Evolutionary conservation across 108 stramenopile genomes (phyloP).

Genomic region (Skeletonema marinoi): DNA sequence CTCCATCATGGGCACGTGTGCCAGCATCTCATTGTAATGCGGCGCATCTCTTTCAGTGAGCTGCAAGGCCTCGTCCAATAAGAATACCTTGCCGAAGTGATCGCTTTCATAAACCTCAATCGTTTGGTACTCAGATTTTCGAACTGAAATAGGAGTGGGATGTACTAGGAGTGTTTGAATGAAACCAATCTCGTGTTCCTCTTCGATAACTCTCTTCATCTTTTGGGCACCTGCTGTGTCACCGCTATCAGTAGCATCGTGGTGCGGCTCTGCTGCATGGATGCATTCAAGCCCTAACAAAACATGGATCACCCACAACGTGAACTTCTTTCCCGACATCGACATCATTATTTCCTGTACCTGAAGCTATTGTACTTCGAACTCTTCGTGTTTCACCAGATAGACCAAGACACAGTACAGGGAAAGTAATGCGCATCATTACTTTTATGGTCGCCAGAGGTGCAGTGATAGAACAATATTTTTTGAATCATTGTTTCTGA

Average conservation of each 20-base stretch:
- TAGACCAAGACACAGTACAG: too few relatives aligned
- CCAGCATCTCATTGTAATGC: slow-evolving; percentile 90
- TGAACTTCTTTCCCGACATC: too few relatives aligned
- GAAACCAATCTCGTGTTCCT: slow-evolving; percentile 43
- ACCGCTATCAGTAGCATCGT: neutral
- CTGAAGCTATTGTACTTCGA: too few relatives aligned
- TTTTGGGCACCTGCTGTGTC: neutral
- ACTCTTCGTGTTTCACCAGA: too few relatives aligned
- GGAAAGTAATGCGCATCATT: too few relatives aligned
- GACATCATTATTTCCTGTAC: too few relatives aligned
- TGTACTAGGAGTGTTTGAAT: slow-evolving; percentile 43
- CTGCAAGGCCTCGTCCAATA: slow-evolving; percentile 75
- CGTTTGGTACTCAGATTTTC: slow-evolving; percentile 58
- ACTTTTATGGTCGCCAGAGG: too few relatives aligned
- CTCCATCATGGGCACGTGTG: slow-evolving; percentile 79
- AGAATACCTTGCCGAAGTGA: slow-evolving; percentile 70
- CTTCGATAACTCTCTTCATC: slow-evolving; percentile 16
- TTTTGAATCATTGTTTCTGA: too few relatives aligned
- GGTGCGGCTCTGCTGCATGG: too few relatives aligned
- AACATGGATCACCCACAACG: too few relatives aligned
- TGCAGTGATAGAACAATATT: too few relatives aligned
- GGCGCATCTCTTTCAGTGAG: slow-evolving; percentile 79
- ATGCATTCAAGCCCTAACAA: too few relatives aligned
- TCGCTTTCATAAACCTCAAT: slow-evolving; percentile 69
- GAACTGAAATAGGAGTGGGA: slow-evolving; percentile 38